These are phyloP conservation scores for Albifimbria verrucaria DNA, from an alignment of 2,329 filamentous ascomycete genomes.

Conservation along the genomic window DNA sequence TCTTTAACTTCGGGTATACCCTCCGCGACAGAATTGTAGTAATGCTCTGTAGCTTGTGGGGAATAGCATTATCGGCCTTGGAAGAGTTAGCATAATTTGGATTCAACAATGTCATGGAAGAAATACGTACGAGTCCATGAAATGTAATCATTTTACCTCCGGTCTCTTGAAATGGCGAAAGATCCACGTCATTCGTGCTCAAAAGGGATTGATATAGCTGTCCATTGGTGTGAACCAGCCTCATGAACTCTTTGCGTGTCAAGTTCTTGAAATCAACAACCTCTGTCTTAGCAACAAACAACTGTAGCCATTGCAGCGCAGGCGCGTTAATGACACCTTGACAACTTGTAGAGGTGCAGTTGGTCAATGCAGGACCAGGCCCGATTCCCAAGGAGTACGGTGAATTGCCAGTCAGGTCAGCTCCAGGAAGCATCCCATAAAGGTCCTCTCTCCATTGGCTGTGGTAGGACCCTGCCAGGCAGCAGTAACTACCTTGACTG, in stretches of 20 bases:
- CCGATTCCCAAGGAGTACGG: neutral
- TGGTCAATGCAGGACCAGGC: neutral
- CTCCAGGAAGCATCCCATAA: neutral
- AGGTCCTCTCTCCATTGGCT: neutral
- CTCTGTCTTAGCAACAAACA: neutral
- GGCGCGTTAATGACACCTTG: neutral
- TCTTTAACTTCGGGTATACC: neutral
- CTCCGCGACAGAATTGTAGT: neutral
- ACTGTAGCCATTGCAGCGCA: neutral
- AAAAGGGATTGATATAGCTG: neutral
- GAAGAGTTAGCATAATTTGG: neutral
- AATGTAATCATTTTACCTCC: constrained; percentile 1
- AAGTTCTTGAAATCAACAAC: neutral
- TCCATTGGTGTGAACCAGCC: neutral
- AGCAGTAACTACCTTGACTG: neutral
- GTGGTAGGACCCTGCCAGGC: neutral
- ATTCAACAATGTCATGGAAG: neutral
- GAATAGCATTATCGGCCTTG: neutral
- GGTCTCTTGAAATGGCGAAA: neutral
- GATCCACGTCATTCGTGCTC: neutral
- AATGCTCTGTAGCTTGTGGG: neutral
- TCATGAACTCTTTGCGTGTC: neutral
- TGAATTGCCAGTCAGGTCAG: neutral
- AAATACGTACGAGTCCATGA: neutral
- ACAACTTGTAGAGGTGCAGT: neutral